These are phyloP conservation scores for Macrolepiota albuminosa DNA, from an alignment of 768 basidiomycete species.

Conservation along the genomic window DNA sequence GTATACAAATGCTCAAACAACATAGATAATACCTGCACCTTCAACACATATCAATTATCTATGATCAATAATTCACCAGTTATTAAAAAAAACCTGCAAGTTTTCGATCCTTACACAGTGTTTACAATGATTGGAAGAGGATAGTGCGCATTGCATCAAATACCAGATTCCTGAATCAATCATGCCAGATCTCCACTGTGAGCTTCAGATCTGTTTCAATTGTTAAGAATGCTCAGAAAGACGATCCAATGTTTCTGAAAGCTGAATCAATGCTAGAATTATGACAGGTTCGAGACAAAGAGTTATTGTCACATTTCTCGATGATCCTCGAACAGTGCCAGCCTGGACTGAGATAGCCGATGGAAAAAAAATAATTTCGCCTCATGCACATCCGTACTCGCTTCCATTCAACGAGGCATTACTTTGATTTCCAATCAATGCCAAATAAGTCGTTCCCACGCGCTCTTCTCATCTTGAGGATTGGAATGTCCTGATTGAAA, in stretches of 20 bases:
- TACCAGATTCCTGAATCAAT: neutral
- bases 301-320: neutral
- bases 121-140: neutral
- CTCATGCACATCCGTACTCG: neutral
- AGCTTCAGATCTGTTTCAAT: neutral
- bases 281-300: neutral
- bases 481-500: neutral
- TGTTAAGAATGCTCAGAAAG: neutral
- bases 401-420: neutral
- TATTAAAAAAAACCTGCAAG: neutral
- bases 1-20: neutral
- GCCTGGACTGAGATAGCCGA: neutral
- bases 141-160: neutral
- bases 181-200: neutral
- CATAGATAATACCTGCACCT: neutral
- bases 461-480: neutral
- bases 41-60: neutral
- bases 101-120: neutral
- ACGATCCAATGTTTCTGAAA: neutral
- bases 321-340: too few species aligned
- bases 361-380: neutral
- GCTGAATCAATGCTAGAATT: neutral
- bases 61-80: neutral
- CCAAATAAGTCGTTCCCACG: neutral
- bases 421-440: neutral